These are phyloP conservation scores for Blastosporella zonata DNA, from an alignment of 1,284 basidiomycete species.

Conservation along the genomic window DNA sequence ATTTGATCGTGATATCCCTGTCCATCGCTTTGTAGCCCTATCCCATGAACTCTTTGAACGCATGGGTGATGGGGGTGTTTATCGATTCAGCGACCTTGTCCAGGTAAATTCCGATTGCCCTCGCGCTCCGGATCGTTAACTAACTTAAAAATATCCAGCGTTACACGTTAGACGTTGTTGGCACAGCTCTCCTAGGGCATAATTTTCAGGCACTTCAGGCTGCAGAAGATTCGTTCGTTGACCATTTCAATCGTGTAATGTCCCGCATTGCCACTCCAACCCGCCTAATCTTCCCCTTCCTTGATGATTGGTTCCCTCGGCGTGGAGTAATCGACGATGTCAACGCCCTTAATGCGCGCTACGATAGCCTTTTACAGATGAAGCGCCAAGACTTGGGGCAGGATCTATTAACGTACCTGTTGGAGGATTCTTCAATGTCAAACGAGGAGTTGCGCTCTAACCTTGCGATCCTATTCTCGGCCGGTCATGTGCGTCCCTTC, in stretches of 20 bases:
- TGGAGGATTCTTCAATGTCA: constrained; percentile 21
- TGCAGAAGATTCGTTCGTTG: constrained; percentile 23
- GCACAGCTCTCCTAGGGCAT: constrained; percentile 22
- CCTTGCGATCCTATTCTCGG: constrained; percentile 25
- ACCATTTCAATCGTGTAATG: constrained; percentile 26
- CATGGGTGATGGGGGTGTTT: constrained; percentile 19
- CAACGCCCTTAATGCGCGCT: constrained; percentile 21
- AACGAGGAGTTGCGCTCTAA: constrained; percentile 24
- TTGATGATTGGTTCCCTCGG: constrained; percentile 24
- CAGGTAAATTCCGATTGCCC: constrained; percentile 13
- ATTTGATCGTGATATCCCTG: constrained; percentile 23
- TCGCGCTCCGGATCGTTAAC: not conserved
- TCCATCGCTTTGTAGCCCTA: constrained; percentile 22
- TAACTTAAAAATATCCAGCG: constrained; percentile 11
- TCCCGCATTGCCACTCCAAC: constrained; percentile 23
- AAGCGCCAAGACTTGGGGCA: constrained; percentile 22
- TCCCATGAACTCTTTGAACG: constrained; percentile 20
- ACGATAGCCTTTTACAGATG: constrained; percentile 18
- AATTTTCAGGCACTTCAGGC: constrained; percentile 24
- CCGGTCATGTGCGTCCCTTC: constrained; percentile 20
- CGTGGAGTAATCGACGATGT: constrained; percentile 21
- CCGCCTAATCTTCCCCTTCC: constrained; percentile 25
- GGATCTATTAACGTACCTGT: constrained; percentile 24
- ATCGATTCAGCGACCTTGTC: constrained; percentile 23
- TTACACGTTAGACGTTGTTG: constrained; percentile 23